Percentiles rank a stretch among this genome's conserved stretches.
These are phyloP conservation scores for Podaxis sp. DNA, from an alignment of 768 basidiomycete species.

Conservation along the genomic window DNA sequence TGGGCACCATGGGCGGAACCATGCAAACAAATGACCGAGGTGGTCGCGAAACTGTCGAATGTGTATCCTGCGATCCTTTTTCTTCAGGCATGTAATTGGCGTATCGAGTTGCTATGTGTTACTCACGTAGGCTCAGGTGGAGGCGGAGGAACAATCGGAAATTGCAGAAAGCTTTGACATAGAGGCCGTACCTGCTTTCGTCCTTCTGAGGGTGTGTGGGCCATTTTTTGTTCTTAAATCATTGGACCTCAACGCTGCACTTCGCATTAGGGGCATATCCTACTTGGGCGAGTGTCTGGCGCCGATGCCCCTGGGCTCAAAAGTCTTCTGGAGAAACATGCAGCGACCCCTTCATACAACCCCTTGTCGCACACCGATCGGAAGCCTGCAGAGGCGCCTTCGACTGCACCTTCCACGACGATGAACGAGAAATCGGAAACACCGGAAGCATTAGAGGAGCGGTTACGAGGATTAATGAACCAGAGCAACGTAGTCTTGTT, in stretches of 20 bases:
- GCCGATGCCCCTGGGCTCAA: constrained; percentile 73
- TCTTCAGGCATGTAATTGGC: constrained; percentile 52
- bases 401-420: constrained; percentile 17
- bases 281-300: constrained; percentile 76
- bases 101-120: not conserved
- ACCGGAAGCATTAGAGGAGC: constrained; percentile 60
- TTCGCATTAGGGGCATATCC: constrained; percentile 72
- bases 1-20: constrained; percentile 94
- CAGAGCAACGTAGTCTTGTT: constrained; percentile 79
- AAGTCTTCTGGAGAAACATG: constrained; percentile 57
- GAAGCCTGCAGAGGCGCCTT: constrained; percentile 32
- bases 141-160: constrained; percentile 77
- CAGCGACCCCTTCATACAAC: constrained; percentile 31
- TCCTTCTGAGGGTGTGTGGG: constrained; percentile 68
- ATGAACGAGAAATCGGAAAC: constrained; percentile 40
- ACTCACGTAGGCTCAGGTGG: constrained; percentile 49
- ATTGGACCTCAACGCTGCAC: not conserved
- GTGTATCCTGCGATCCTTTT: constrained; percentile 70
- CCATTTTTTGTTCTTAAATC: not conserved
- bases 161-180: constrained; percentile 93
- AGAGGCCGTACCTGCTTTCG: constrained; percentile 81
- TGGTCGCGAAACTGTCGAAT: constrained; percentile 69
- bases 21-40: constrained; percentile 85
- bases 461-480: constrained; percentile 73
- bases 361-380: constrained; percentile 52